Evolutionary conservation across 805 yeast genomes (phyloP).

Genomic region (Candida ascalaphidarum): DNA sequence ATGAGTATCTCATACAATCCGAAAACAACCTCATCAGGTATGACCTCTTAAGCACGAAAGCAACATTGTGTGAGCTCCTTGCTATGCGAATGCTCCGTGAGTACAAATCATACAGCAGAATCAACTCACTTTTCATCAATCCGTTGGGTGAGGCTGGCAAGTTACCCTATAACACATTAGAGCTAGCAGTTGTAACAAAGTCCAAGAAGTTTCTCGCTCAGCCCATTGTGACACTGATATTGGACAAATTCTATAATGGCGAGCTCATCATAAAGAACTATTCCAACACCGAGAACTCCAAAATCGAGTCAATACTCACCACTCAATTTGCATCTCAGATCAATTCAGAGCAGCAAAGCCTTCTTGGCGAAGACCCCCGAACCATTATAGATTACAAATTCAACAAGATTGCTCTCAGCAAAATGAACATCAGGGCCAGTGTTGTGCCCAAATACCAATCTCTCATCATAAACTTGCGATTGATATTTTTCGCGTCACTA

Average conservation of each 20-base stretch:
- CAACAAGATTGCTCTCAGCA: slow-evolving; percentile 21
- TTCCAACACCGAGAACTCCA: slow-evolving; percentile 10
- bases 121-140: slow-evolving; percentile 36
- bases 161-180: slow-evolving; percentile 34
- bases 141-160: slow-evolving; percentile 32
- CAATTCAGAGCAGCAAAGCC: not conserved
- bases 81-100: slow-evolving; percentile 43
- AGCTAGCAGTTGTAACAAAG: slow-evolving; percentile 43
- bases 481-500: slow-evolving; percentile 20
- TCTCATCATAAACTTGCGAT: slow-evolving; percentile 27
- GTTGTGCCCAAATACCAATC: slow-evolving; percentile 35
- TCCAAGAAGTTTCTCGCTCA: slow-evolving; percentile 45
- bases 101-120: slow-evolving; percentile 32
- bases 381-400: slow-evolving; percentile 22
- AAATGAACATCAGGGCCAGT: slow-evolving; percentile 20
- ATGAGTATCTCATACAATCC: slow-evolving; percentile 31
- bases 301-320: not conserved
- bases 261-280: slow-evolving; percentile 32
- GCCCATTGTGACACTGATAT: slow-evolving; percentile 38
- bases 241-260: slow-evolving; percentile 45
- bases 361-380: slow-evolving; percentile 3
- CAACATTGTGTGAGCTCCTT: slow-evolving; percentile 44
- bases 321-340: not conserved
- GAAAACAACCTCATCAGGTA: slow-evolving; percentile 28
- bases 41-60: slow-evolving; percentile 34